A percentile compares a stretch with the other conserved stretches of the same genome.
These are phyloP conservation scores for Pseudozyma tsukubaensis DNA, from an alignment of 1,284 basidiomycete genomes.

Conservation along the genomic window DNA sequence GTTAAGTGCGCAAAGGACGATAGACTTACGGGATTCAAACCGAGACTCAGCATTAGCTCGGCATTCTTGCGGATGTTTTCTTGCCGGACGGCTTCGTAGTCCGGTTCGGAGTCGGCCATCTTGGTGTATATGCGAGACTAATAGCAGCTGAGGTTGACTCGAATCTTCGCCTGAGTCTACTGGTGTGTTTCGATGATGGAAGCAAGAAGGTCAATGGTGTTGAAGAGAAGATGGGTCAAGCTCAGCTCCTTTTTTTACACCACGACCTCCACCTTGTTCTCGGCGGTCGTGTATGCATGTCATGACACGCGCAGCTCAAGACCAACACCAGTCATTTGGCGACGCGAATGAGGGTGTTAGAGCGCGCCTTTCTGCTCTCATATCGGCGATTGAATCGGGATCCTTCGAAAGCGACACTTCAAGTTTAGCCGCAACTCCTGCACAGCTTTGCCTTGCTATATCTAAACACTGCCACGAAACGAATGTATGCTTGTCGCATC, in stretches of 20 bases:
- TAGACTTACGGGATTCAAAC: constrained; percentile 36
- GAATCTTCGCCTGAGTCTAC: too few species aligned
- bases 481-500: neutral
- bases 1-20: neutral
- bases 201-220: neutral
- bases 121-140: neutral
- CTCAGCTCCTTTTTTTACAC: neutral
- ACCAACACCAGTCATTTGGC: constrained; percentile 7
- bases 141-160: neutral
- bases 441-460: neutral
- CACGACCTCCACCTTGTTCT: constrained; percentile 7
- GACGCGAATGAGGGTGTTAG: neutral
- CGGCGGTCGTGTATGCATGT: constrained; percentile 13
- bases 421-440: constrained; percentile 2
- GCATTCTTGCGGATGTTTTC: constrained; percentile 69
- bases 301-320: constrained; percentile 13
- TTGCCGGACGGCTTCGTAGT: constrained; percentile 59
- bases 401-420: too few species aligned
- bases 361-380: neutral
- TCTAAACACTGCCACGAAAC: constrained; percentile 26
- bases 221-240: neutral
- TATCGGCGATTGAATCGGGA: constrained; percentile 8
- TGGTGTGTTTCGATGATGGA: neutral
- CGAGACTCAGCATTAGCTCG: constrained; percentile 52
- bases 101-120: constrained; percentile 45